A percentile compares a stretch with the other conserved stretches of the same genome.
These are phyloP conservation scores for Neurospora sp. DNA, from an alignment of 495 filamentous ascomycete genomes.

Conservation along the genomic window DNA sequence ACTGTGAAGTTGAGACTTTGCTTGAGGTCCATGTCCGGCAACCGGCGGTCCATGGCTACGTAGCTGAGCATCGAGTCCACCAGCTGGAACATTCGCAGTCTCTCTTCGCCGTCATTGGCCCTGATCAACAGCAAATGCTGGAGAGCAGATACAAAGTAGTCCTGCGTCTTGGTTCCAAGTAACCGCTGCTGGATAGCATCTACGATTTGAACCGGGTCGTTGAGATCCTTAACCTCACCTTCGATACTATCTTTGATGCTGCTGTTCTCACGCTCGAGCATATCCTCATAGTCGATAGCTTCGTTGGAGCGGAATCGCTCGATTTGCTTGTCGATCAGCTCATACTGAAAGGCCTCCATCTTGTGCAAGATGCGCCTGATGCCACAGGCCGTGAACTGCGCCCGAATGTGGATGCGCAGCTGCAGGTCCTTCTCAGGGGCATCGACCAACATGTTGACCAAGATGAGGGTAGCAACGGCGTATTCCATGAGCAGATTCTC, in stretches of 20 bases:
- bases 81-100: conserved; percentile 92
- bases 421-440: conserved; percentile 82
- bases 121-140: conserved; percentile 92
- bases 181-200: conserved; percentile 88
- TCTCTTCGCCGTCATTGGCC: conserved; percentile 87
- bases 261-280: conserved; percentile 81
- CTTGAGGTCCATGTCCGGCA: conserved; percentile 95
- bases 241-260: conserved; percentile 86
- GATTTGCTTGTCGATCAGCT: conserved; percentile 96
- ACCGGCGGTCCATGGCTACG: conserved; percentile 92
- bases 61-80: conserved; percentile 98
- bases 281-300: conserved; percentile 95
- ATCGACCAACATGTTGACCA: conserved; percentile 96
- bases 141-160: conserved; percentile 92
- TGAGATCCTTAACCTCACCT: conserved; percentile 87
- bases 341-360: conserved; percentile 98
- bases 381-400: conserved; percentile 92
- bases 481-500: conserved; percentile 99
- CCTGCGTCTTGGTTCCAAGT: conserved; percentile 71
- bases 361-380: conserved; percentile 90
- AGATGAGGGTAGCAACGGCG: conserved; percentile 84
- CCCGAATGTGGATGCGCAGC: conserved; percentile 84
- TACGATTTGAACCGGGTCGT: conserved; percentile 84
- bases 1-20: conserved; percentile 96
- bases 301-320: conserved; percentile 90